Base-by-base conservation (phyloP, 306 rosid species). In the Trichosanthes cucumerina region DNA sequence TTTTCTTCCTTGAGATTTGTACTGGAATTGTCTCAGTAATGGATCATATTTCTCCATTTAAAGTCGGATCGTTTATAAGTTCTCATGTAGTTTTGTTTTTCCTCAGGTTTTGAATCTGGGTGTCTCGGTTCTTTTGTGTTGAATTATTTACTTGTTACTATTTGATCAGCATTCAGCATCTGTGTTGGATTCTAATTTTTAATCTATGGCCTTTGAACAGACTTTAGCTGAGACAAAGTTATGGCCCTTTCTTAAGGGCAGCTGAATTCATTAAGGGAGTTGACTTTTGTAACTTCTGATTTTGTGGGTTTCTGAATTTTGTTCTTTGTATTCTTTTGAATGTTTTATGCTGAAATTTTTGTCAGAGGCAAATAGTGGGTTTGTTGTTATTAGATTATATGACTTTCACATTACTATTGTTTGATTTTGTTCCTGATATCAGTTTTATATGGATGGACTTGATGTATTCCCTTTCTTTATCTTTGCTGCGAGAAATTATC, bases 1-100 rank as follows among this genome's bases (percentile, higher is more conserved):
- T 57, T 72, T 72, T 72, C 58, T 44, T 72, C 39, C 41, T 72
- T 73, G 16, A 73, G 77, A 46, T 73, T 49, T 73, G 56, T 43
- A 43, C 54, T 44, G 76, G 49, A 44, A 6, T 71, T 4, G 39
- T 44, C 16, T 14, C 21, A 21, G 21, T 21, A 43, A 12, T 70
- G 24, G 60, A 9, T 18, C 41, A 49, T 73, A 7, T 47, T 49
- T 73, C 60, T 49, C 41, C 44, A 46, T 16, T 14, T 18, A 16
- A 34, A 64, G 19, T 34, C 43, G 15, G 41, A 47, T 72, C 38
- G n/a, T 71, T 14, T 44, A 12, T 31, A 60, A 49, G 58, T 43
- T 38, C 24, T 11, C 38, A 43, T 69, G 23, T 41, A 6, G 13
- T 68, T 39, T 39, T 68, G 75, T 43, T 69, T 68, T 43, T 39